Base-by-base conservation (phyloP, 2,329 filamentous ascomycete species). In the Ophiostoma tasmaniense region DNA sequence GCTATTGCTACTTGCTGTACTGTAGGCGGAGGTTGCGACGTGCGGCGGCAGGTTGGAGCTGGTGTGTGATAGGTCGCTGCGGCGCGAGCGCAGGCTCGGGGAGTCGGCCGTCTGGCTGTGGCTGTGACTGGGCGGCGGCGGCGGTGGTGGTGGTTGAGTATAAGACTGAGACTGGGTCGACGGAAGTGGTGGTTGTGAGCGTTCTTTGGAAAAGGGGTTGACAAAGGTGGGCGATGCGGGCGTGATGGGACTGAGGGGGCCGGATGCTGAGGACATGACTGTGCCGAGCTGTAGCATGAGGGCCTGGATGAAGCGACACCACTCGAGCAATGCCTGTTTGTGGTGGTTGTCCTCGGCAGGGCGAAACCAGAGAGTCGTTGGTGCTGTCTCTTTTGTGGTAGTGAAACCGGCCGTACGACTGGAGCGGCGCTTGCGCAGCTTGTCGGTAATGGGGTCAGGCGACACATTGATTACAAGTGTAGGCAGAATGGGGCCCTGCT, bases 401-500 rank as follows among this genome's bases (percentile, higher is more conserved):
- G 82, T 83, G 28, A 89, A 78, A 2, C 84, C 85, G 3, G 84
- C 83, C 3, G 87, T 85, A 71, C 87, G 82, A 73, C 87, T 89
- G 64, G 87, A 89, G 70, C 87, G 82, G 66, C 87, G 84, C 73
- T 89, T 89, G 68, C 85, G 83, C 71, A 87, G 79, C 75, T 86
- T 88, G 72, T 89, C 86, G 50, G 82, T 80, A 10, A 77, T 73
- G 0, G 82, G 79, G 72, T 84, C 83, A 25, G 81, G 80, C 28
- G 81, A 80, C 65, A 89, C 78, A 72, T 80, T 84, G 50, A 89
- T 75, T 64, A 88, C 79, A 14, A 90, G 80, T 6, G 87, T 89
- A 1, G 86, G 86, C 8, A 87, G 77, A 4, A 84, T 80, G 13
- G 85, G 83, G 0, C 84, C 84, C 73, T 88, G 85, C 74, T 89